Conservation (phyloP, 2,329 filamentous ascomycete species). For the Arthrocladium fulminans region DNA sequence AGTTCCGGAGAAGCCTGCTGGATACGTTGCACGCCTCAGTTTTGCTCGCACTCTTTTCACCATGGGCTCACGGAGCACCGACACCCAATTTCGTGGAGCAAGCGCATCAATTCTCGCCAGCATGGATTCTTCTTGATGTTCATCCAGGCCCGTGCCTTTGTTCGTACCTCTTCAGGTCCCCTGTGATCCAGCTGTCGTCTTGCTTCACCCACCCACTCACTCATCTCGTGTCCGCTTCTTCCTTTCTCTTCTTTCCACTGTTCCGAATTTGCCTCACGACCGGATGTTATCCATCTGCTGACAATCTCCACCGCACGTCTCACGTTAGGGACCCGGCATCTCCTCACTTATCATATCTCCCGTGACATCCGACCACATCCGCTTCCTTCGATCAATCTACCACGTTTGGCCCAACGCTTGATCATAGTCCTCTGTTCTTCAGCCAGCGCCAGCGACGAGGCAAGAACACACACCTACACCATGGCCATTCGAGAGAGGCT, state of each 20-base stretch:
- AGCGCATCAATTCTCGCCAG: neutral
- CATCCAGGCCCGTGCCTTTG: neutral
- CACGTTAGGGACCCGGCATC: neutral
- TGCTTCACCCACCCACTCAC: neutral
- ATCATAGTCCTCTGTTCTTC: neutral
- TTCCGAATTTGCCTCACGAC: neutral
- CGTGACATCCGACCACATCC: neutral
- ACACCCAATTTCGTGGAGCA: neutral
- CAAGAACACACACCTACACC: neutral
- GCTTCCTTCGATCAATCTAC: neutral
- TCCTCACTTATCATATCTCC: neutral
- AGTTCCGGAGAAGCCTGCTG: neutral
- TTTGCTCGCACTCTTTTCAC: neutral
- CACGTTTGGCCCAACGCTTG: neutral
- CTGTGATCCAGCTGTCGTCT: neutral
- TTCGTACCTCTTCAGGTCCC: neutral
- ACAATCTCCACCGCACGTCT: neutral
- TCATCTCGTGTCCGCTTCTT: neutral
- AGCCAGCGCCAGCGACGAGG: neutral
- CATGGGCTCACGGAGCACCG: neutral
- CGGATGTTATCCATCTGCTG: neutral
- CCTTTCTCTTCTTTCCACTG: conserved; percentile 1
- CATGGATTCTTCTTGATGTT: neutral
- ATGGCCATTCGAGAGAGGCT: conserved; percentile 19
- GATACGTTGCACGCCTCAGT: neutral